Percentiles rank a stretch among this genome's conserved stretches.
phyloP scores from a whole-genome alignment of 768 basidiomycete genomes.

The Kwoniella heveanensis region DNA sequence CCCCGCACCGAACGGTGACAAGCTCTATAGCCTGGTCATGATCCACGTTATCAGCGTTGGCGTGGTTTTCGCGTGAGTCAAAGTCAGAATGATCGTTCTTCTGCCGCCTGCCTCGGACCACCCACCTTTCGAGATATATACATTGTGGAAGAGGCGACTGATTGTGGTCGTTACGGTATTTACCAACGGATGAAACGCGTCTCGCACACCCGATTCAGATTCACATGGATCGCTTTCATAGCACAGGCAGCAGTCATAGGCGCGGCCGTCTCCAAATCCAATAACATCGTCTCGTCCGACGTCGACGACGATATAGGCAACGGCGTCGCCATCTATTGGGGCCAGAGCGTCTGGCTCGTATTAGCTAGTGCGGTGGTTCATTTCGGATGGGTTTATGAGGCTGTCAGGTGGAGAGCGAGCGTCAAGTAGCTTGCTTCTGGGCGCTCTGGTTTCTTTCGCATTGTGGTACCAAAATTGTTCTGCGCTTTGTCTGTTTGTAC shows the following conservation, averaged over 20 bases:
- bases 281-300: conserved; percentile 11
- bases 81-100: too few species aligned
- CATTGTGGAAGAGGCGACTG: background rate
- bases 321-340: conserved; percentile 40
- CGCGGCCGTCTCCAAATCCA: conserved; percentile 28
- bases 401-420: conserved; percentile 41
- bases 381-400: conserved; percentile 49
- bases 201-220: conserved; percentile 27
- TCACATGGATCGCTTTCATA: conserved; percentile 49
- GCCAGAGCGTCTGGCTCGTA: conserved; percentile 43
- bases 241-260: conserved; percentile 46
- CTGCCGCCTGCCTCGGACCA: background rate
- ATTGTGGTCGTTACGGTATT: background rate
- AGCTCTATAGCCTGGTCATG: conserved; percentile 35
- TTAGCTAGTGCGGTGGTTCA: conserved; percentile 42
- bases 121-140: background rate
- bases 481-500: too few species aligned
- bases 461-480: too few species aligned
- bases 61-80: conserved; percentile 40
- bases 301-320: conserved; percentile 6
- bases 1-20: conserved; percentile 42
- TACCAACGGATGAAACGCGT: too few species aligned
- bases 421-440: background rate
- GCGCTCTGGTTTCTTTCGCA: too few species aligned
- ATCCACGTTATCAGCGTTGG: conserved; percentile 42